A percentile compares a stretch with the other conserved stretches of the same genome.
Evolutionary conservation across 495 filamentous ascomycete genomes (phyloP).

Genomic region (Tuber aestivum): DNA sequence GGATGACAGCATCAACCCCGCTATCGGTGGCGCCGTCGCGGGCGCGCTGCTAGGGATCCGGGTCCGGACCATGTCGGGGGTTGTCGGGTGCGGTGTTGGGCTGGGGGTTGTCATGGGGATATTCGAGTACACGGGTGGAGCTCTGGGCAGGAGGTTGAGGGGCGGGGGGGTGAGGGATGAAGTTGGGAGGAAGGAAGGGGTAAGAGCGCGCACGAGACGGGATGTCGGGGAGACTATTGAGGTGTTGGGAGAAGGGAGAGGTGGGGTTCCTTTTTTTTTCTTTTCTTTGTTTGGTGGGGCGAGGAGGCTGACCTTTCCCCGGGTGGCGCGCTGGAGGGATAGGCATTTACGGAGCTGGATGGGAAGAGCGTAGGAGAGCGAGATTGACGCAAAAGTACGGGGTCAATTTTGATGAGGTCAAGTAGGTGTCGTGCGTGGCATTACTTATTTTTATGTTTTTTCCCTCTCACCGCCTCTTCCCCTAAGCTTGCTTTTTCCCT

Average conservation of each 20-base stretch:
- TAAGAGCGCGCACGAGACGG: slow-evolving; percentile 67
- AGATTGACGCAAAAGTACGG: slow-evolving; percentile 87
- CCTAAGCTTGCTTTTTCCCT: background rate
- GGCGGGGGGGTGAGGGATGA: slow-evolving; percentile 65
- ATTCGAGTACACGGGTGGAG: slow-evolving; percentile 73
- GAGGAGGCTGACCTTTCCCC: background rate
- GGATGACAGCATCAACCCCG: slow-evolving; percentile 63
- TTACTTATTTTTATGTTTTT: background rate
- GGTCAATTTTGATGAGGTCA: slow-evolving; percentile 64
- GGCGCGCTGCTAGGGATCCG: slow-evolving; percentile 61
- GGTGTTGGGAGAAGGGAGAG: slow-evolving; percentile 64
- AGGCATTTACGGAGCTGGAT: slow-evolving; percentile 81
- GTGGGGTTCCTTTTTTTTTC: slow-evolving; percentile 17
- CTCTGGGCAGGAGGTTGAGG: slow-evolving; percentile 37
- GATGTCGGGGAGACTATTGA: slow-evolving; percentile 76
- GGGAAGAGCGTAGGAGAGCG: slow-evolving; percentile 75
- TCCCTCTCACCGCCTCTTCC: background rate
- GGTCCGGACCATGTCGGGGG: slow-evolving; percentile 72
- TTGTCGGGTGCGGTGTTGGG: slow-evolving; percentile 68
- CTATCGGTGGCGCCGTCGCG: slow-evolving; percentile 67
- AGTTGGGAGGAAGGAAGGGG: slow-evolving; percentile 66
- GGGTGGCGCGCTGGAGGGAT: background rate
- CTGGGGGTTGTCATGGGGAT: slow-evolving; percentile 59
- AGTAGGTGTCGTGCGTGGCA: slow-evolving; percentile 19
- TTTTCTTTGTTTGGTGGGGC: background rate